Conservation (phyloP, 1,284 basidiomycete genomes). For the Sanghuangporus weigelae region DNA sequence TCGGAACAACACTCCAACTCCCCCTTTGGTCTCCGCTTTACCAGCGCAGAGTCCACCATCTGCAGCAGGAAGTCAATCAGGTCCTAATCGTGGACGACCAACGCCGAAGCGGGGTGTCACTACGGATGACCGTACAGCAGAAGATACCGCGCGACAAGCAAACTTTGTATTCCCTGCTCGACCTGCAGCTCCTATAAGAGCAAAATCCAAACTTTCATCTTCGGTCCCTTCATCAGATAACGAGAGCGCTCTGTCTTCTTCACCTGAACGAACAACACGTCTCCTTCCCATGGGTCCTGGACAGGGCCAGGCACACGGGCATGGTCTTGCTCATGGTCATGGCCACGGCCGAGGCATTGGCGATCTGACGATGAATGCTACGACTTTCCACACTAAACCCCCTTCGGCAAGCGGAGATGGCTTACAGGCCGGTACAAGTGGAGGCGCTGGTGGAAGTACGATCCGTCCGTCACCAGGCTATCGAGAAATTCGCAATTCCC, state of each 20-base stretch:
- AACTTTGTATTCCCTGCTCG: constrained; percentile 52
- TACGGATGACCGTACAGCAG: constrained; percentile 28
- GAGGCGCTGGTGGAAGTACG: neutral
- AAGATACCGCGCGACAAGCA: constrained; percentile 42
- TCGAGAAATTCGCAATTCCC: constrained; percentile 35
- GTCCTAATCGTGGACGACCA: constrained; percentile 18
- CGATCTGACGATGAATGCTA: constrained; percentile 13
- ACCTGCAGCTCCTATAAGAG: constrained; percentile 25
- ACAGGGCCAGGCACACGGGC: constrained; percentile 11
- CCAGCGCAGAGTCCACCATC: constrained; percentile 23
- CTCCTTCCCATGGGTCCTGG: constrained; percentile 26
- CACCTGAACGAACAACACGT: constrained; percentile 20
- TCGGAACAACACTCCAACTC: constrained; percentile 28
- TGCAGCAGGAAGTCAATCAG: neutral
- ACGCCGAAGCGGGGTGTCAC: constrained; percentile 1
- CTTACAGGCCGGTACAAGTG: neutral
- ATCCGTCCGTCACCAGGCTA: constrained; percentile 23
- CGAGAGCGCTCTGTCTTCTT: constrained; percentile 18
- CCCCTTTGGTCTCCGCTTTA: constrained; percentile 20
- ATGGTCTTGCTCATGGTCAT: constrained; percentile 9
- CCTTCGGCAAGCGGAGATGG: neutral
- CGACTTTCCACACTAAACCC: neutral
- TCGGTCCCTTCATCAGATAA: constrained; percentile 23
- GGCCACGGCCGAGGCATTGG: constrained; percentile 16
- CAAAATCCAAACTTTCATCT: constrained; percentile 29